These are phyloP conservation scores for Pythium utonaiense DNA, from an alignment of 352 stramenopile species.

Conservation along the genomic window DNA sequence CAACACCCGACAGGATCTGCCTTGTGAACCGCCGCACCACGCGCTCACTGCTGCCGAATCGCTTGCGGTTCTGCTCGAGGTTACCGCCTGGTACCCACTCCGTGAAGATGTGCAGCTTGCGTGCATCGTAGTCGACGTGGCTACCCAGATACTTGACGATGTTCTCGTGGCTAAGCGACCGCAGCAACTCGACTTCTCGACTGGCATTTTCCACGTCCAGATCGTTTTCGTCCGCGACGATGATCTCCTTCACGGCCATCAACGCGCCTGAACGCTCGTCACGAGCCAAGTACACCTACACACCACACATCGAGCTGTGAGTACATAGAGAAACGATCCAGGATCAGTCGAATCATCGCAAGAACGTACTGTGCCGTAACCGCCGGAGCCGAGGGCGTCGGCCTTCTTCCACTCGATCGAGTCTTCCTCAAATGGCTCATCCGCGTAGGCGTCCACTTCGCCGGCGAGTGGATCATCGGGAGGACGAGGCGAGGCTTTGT, in stretches of 20 bases:
- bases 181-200: constrained; percentile 82
- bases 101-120: constrained; percentile 81
- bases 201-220: constrained; percentile 30
- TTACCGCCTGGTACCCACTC: constrained; percentile 87
- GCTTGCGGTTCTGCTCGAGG: constrained; percentile 75
- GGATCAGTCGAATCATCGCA: too few species aligned
- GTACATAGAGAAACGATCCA: too few species aligned
- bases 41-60: constrained; percentile 70
- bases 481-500: neutral
- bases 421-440: constrained; percentile 49
- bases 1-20: constrained; percentile 84
- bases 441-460: constrained; percentile 33
- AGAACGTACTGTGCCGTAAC: constrained; percentile 54
- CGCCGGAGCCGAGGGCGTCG: constrained; percentile 53
- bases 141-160: constrained; percentile 89
- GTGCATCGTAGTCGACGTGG: constrained; percentile 48
- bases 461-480: neutral
- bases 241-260: constrained; percentile 58
- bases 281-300: constrained; percentile 87
- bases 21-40: constrained; percentile 72
- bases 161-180: constrained; percentile 81
- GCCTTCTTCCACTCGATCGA: constrained; percentile 57
- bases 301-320: too few species aligned
- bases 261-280: constrained; percentile 79
- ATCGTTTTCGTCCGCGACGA: constrained; percentile 24